Conservation (phyloP, 306 rosid species). For the Lathyrus sativus region DNA sequence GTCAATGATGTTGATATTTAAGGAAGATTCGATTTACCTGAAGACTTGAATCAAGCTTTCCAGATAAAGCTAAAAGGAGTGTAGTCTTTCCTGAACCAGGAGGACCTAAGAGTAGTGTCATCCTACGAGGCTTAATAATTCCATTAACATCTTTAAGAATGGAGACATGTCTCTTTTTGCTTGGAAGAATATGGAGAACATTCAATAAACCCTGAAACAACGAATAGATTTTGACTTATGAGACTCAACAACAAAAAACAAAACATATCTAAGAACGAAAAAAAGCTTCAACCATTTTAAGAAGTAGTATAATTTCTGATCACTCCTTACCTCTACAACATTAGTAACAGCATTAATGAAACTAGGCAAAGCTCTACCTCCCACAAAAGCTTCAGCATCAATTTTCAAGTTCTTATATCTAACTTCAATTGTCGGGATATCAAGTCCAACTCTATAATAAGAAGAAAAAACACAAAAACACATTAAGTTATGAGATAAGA, state of each 20-base stretch:
- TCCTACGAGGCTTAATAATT: conserved; percentile 63
- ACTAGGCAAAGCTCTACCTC: conserved; percentile 69
- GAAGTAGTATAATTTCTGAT: not conserved
- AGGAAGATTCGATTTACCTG: conserved; percentile 40
- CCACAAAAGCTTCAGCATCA: conserved; percentile 58
- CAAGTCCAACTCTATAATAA: conserved; percentile 54
- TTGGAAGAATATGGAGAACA: conserved; percentile 42
- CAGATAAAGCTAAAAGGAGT: conserved; percentile 62
- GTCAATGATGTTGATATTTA: not conserved
- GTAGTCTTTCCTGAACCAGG: conserved; percentile 77
- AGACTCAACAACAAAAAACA: not conserved
- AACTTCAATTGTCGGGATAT: conserved; percentile 60
- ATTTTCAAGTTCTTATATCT: conserved; percentile 55
- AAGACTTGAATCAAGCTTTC: conserved; percentile 68
- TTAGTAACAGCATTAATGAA: conserved; percentile 48
- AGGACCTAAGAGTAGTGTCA: conserved; percentile 78
- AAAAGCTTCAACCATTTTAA: not conserved
- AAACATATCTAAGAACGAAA: not conserved
- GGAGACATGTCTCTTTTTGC: conserved; percentile 38
- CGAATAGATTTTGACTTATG: not conserved
- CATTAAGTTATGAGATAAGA: not conserved
- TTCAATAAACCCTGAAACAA: conserved; percentile 41
- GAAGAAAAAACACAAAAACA: not conserved
- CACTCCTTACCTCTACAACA: conserved; percentile 36
- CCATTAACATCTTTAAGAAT: conserved; percentile 67